Base-by-base conservation (phyloP, 495 filamentous ascomycete genomes). In the Penicillium tannophilum region DNA sequence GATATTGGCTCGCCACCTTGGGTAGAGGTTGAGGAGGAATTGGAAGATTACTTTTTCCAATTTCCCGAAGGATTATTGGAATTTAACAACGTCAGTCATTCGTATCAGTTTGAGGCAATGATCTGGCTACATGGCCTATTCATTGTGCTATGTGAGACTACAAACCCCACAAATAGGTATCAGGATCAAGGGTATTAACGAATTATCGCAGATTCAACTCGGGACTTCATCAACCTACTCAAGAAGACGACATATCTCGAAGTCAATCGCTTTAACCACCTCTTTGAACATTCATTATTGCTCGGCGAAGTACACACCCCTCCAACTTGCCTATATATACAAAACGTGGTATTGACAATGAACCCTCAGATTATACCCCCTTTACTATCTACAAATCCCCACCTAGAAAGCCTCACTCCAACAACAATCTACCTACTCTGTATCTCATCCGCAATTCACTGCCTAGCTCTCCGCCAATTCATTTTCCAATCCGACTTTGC, bases 11-110 rank as follows among this genome's bases (percentile, higher is more conserved):
- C 44, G 24, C 44, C 44, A 28, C 20, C 17, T 12, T 47, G 44
- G 44, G 26, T 47, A 2, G 20, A 47, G 44, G 24, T 20, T 0
- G 20, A 47, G 10, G 6, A 17, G 12, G 20, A 47, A 26, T 14
- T 47, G 12, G 44, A 47, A 20, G 44, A 47, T 24, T 47, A 47
- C 19, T 47, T 47, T 26, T 47, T 47, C 19, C 44, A 47, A 47
- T 47, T 47, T 20, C 44, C 44, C 20, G 44, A 26, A 47, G 20
- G 11, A 11, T 19, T 47, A 24, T 20, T 47, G 1, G 7, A 47
- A 47, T 26, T 47, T 19, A 47, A 19, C 44, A 47, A 23, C 2
- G 4, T 47, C 1, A 24, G 23, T 6, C 20, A 47, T 26, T 12
- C 6, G 23, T 47, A 47, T 26, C 44, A 47, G 23, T 47, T 47